Conservation (phyloP, 2,329 filamentous ascomycete genomes). For the Ceratocystis papillata region DNA sequence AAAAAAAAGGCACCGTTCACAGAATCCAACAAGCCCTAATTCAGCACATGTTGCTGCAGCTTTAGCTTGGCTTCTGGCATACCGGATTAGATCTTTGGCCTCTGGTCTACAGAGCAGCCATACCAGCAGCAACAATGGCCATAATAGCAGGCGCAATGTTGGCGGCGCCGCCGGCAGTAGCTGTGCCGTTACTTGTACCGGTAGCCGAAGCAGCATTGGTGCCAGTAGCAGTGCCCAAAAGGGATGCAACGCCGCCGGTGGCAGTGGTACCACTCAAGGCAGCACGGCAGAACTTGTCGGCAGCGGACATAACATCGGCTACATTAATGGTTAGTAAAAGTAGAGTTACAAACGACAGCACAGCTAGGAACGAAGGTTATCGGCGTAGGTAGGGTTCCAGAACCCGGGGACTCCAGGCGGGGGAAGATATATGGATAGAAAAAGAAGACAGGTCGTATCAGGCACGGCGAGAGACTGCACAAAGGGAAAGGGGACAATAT, state of each 20-base stretch:
- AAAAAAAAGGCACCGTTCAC: neutral
- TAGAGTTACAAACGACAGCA: no score
- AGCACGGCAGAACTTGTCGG: slow-evolving; percentile 24
- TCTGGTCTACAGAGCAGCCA: slow-evolving; percentile 11
- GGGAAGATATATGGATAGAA: no score
- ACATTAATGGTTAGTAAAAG: slow-evolving; percentile 24
- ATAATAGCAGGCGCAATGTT: neutral
- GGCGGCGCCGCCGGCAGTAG: slow-evolving; percentile 21
- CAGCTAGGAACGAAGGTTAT: no score
- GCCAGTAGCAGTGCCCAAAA: slow-evolving; percentile 22
- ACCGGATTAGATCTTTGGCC: neutral
- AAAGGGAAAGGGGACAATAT: no score
- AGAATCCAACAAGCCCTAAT: neutral
- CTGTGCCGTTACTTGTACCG: slow-evolving; percentile 22
- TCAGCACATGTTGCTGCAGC: neutral
- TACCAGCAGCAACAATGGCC: slow-evolving; percentile 14
- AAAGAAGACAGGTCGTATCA: no score
- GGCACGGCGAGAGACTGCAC: no score
- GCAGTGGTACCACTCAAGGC: slow-evolving; percentile 15
- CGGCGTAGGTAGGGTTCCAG: no score
- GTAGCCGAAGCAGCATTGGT: slow-evolving; percentile 10
- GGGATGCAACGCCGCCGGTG: neutral
- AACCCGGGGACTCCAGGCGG: no score
- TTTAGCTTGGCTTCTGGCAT: neutral
- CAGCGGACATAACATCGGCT: slow-evolving; percentile 36